phyloP scores from a whole-genome alignment of 768 basidiomycete species.

The Hericium erinaceus region DNA sequence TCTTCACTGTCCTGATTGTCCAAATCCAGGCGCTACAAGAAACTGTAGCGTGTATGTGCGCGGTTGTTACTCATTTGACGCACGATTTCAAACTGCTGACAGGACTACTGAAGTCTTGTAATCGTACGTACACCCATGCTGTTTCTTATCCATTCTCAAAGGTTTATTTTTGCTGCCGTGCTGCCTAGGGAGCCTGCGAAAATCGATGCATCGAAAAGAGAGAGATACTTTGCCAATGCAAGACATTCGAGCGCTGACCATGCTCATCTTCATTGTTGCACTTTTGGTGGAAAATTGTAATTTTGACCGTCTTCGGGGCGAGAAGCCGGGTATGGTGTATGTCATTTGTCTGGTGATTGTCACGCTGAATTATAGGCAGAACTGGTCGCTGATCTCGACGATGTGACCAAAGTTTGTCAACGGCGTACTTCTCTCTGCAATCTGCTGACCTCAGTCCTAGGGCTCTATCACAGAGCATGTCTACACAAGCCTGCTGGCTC shows the following conservation, averaged over 20 bases:
- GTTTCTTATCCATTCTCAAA: not conserved
- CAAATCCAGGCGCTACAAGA: conserved; percentile 70
- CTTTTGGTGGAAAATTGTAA: conserved; percentile 84
- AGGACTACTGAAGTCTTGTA: conserved; percentile 77
- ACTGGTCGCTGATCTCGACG: conserved; percentile 12
- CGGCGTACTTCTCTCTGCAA: not conserved
- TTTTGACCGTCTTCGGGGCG: conserved; percentile 66
- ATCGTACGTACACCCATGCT: conserved; percentile 37
- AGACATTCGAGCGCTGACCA: conserved; percentile 47
- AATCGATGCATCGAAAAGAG: no score
- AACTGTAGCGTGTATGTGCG: conserved; percentile 86
- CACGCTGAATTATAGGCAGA: not conserved
- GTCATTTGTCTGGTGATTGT: not conserved
- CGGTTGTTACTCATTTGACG: conserved; percentile 75
- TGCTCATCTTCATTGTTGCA: conserved; percentile 78
- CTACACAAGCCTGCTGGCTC: conserved; percentile 58
- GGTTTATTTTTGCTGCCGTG: no score
- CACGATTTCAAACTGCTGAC: conserved; percentile 76
- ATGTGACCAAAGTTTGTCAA: conserved; percentile 7
- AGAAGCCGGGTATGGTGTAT: conserved; percentile 43
- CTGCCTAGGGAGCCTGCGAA: no score
- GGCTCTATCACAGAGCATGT: conserved; percentile 76
- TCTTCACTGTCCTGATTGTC: not conserved
- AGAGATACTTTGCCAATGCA: no score
- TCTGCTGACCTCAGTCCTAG: conserved; percentile 23